phyloP scores from a whole-genome alignment of 495 filamentous ascomycete species.

The Penicillium angulare region DNA sequence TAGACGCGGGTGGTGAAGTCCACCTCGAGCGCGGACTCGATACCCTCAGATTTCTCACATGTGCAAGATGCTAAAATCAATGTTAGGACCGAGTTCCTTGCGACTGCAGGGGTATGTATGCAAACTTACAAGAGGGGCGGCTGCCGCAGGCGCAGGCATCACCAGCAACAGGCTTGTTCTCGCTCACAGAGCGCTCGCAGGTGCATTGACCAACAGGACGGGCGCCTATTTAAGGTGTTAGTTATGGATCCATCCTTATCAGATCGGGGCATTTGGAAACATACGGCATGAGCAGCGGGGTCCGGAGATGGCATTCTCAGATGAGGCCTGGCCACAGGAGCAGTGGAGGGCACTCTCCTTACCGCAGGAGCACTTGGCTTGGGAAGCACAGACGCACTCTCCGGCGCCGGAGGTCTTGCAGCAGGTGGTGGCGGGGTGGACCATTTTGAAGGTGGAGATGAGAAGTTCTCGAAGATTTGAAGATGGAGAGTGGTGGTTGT shows the following conservation, averaged over 20 bases:
- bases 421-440: constrained; percentile 58
- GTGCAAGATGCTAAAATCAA: constrained; percentile 66
- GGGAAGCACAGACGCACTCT: constrained; percentile 58
- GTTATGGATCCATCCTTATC: neutral
- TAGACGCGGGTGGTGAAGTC: constrained; percentile 69
- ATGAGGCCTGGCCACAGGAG: constrained; percentile 71
- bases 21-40: constrained; percentile 56
- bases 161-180: constrained; percentile 64
- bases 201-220: constrained; percentile 80
- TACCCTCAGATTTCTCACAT: constrained; percentile 69
- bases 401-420: constrained; percentile 55
- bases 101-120: neutral
- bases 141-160: constrained; percentile 74
- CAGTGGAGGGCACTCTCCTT: constrained; percentile 82
- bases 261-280: constrained; percentile 27
- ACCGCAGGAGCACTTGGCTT: constrained; percentile 83
- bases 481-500: constrained; percentile 8
- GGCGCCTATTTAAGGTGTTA: constrained; percentile 46
- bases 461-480: neutral
- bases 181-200: constrained; percentile 67
- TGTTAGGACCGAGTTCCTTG: neutral
- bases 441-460: constrained; percentile 38
- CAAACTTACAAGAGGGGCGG: constrained; percentile 61
- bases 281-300: constrained; percentile 81
- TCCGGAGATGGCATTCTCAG: constrained; percentile 73